phyloP scores from a whole-genome alignment of 495 filamentous ascomycete genomes.

The Hamigera avellanea region DNA sequence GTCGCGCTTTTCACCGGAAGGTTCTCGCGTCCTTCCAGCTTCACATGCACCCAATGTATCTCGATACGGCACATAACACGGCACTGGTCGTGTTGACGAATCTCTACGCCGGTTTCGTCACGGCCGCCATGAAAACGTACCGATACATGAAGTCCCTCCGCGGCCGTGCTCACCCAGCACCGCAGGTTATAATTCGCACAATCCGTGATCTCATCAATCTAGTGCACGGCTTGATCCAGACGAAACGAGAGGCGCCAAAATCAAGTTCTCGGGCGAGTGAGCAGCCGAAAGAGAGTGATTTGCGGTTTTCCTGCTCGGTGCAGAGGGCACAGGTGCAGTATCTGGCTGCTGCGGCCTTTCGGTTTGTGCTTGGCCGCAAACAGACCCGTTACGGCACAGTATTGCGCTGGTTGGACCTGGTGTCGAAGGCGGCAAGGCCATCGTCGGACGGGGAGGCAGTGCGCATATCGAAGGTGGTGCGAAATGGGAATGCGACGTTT shows the following conservation, averaged over 20 bases:
- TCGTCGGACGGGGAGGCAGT: conserved; percentile 16
- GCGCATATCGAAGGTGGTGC: conserved; percentile 20
- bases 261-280: not conserved
- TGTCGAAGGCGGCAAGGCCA: conserved; percentile 21
- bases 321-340: conserved; percentile 57
- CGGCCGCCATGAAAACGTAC: conserved; percentile 76
- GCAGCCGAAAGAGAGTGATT: no score
- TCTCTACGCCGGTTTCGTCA: conserved; percentile 59
- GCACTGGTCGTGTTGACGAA: conserved; percentile 55
- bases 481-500: conserved; percentile 23
- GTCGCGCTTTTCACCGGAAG: conserved; percentile 67
- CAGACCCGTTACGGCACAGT: conserved; percentile 54
- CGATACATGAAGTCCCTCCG: conserved; percentile 58
- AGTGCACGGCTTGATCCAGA: conserved; percentile 53
- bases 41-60: conserved; percentile 79
- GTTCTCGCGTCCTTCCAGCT: conserved; percentile 72
- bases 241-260: conserved; percentile 21
- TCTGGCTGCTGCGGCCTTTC: conserved; percentile 56
- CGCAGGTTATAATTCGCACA: conserved; percentile 48
- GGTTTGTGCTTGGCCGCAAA: conserved; percentile 49
- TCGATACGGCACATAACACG: conserved; percentile 74
- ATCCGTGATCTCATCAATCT: conserved; percentile 55
- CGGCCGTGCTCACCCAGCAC: conserved; percentile 37
- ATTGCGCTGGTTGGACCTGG: conserved; percentile 49
- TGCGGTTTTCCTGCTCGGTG: conserved; percentile 43